Base-by-base conservation (phyloP, 495 filamentous ascomycete species). In the Xylaria intraflava region DNA sequence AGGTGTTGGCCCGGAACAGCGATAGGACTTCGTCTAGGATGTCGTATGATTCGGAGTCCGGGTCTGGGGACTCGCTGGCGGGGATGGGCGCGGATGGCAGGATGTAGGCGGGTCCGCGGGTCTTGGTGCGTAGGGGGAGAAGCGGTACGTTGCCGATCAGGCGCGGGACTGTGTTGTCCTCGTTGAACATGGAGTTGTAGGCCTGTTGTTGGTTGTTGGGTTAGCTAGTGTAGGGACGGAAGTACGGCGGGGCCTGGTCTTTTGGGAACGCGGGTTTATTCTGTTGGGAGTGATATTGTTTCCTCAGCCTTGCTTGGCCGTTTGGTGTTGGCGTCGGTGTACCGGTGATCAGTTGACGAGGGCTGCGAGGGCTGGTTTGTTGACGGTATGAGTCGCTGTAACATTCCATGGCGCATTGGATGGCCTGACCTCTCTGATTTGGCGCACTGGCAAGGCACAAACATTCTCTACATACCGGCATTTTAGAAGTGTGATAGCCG, bases 1-100 rank as follows among this genome's bases (percentile, higher is more conserved):
- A 84, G 36, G 93, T 96, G 76, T 98, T 97, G 67, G 94, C 92
- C 46, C 93, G 88, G 81, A 96, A 98, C 26, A 96, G 82, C 2
- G 82, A 83, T 44, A 98, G 80, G 26, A 91, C 85, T 72, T 98
- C 93, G 72, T 98, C 93, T 8, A 96, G 78, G 49, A 90, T 84
- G 77, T 98, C 93, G 75, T 97, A 97, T 57, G 83, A 86, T 66
- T 93, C 87, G 68, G 80, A 83, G 65, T 90, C 86, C 31, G 88
- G 82, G 68, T 95, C 85, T 57, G 95, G 83, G 51, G 85, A 83
- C 61, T 81, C 76, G 69, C 76, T 74, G 41, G 86, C 69, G 12
- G 88, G 79, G 17, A 96, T 81, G 8, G 84, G 73, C 52, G 86
- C 66, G 53, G 68, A 61, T 1, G 80, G 78, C 12, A 97, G 83